phyloP scores from a whole-genome alignment of 2,329 filamentous ascomycete genomes.

The Sporothrix variecibatus region DNA sequence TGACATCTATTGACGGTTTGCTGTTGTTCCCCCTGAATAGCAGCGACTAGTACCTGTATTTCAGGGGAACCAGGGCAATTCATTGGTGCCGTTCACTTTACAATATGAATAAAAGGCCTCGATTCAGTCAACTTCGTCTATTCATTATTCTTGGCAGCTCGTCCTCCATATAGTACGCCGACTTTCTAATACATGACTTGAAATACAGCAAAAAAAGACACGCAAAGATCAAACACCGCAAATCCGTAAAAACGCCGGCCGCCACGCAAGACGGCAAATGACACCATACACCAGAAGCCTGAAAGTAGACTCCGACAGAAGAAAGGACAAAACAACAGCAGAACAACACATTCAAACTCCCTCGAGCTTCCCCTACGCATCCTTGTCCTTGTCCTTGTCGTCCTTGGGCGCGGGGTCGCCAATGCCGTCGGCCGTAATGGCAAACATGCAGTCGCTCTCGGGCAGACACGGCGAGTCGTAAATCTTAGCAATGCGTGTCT shows the following conservation, averaged over 20 bases:
- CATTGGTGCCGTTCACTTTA: not conserved
- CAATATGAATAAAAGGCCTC: not conserved
- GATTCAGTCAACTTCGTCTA: slow-evolving; percentile 6
- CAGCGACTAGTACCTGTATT: not conserved
- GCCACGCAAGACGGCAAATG: slow-evolving; percentile 9
- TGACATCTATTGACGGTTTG: not conserved
- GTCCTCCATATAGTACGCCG: not conserved
- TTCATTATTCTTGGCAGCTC: slow-evolving; percentile 23
- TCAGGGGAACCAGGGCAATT: too few species aligned
- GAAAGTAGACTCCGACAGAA: not conserved
- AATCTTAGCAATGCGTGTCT: slow-evolving; percentile 98
- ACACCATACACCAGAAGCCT: slow-evolving; percentile 14
- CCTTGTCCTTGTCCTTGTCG: slow-evolving; percentile 63
- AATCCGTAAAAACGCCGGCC: slow-evolving; percentile 19
- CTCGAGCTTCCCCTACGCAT: not conserved
- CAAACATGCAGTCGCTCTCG: slow-evolving; percentile 94
- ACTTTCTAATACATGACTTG: not conserved
- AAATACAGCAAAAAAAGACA: not conserved
- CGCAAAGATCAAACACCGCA: slow-evolving; percentile 6
- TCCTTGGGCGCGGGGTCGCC: slow-evolving; percentile 96
- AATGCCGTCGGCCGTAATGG: slow-evolving; percentile 96
- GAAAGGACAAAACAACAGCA: not conserved
- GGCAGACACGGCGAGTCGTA: slow-evolving; percentile 97
- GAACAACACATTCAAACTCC: not conserved
- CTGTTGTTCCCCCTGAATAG: not conserved